Base-by-base conservation (phyloP, 2,329 filamentous ascomycete species). In the Alternaria burnsii region DNA sequence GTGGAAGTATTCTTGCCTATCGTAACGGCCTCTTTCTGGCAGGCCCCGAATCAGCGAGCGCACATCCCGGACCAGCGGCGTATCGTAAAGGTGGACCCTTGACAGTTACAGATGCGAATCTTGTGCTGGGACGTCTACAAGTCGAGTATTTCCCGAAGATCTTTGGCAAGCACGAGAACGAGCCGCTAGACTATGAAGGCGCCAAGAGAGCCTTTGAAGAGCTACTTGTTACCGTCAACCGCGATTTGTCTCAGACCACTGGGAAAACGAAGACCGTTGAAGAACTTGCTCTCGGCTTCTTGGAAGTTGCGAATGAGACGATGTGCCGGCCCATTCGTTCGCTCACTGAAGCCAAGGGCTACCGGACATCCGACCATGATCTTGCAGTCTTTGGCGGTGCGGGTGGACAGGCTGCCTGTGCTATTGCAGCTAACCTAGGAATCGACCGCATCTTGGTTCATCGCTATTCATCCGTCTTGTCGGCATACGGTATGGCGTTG, bases 361-460 rank as follows among this genome's bases (percentile, higher is more conserved):
- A 68, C 43, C 54, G 63, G 5, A 67, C 69, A 1, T 58, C 52
- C 5, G 55, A 62, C 22, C 73, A 76, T 34, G 58, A 73, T 48
- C 61, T 76, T 24, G 71, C 66, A 18, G 64, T 65, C 20, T 76
- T 76, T 46, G 72, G 73, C 16, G 72, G 73, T 16, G 73, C 73
- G 20, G 81, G 81, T 30, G 80, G 81, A 5, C 82, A 83, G 59
- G 81, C 83, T 22, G 81, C 82, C 3, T 80, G 80, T 30, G 76
- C 79, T 2, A 77, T 84, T 12, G 82, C 82, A 0, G 70, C 71
- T 0, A 78, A 79, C n/a, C 71, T 84, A 1, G 80, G 80, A 2
- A 83, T 84, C 54, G 73, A 72, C 10, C 74, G 78, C 2, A 77
- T 81, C 53, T 74, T 83, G 30, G 78, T 84, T 12, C 82, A 82